Evolutionary conservation across 140 eudicot species (phyloP), one percentile per base, ranked within the genome.

Genomic region (Stevia rebaudiana): DNA sequence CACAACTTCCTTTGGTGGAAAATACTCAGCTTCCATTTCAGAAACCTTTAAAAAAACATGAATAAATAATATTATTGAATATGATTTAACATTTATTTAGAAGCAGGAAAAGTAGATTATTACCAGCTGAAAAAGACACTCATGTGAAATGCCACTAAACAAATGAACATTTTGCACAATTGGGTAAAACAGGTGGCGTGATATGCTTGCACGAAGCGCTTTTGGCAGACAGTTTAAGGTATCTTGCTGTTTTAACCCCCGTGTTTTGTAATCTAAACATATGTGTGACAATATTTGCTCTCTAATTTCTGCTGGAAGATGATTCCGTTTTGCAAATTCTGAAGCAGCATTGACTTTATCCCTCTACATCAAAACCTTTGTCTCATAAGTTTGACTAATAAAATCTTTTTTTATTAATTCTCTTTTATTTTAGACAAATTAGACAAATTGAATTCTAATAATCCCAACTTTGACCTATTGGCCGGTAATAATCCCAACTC

Each of bases 1-100:
- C 70, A 94, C 97, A 19, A 88, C 94, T 74, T 94, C 94, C 49
- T 70, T 94, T 12, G 99, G 97, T 28, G 99, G 95, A 57, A 83
- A 94, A 74, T 81, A 94, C 68, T 88, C 95, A 0, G 90, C 97
- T 54, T 94, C 97, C 97, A 94, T 80, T 80, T 94, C 94, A 6
- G 95, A 82, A 60, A 85, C 99, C 97, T 92, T 68, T 48, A 59
- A 30, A 63, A 47, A 63, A 60, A 61, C 46, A 54, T 57, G 54
- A 8, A 19, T 66, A 54, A 15, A 70, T 57, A 23, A 15, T 24
- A 48, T 37, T 7, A 21, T 55, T 57, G n/a, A 33, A 8, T 35
- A 35, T 41, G 11, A 44, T 52, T 67, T 23, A 30, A n/a, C n/a
- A n/a, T n/a, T n/a, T n/a, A 49, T 49, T 49, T 75, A 41, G 19